Base-by-base conservation (phyloP, 2,329 filamentous ascomycete species). In the Fusarium stilboides region DNA sequence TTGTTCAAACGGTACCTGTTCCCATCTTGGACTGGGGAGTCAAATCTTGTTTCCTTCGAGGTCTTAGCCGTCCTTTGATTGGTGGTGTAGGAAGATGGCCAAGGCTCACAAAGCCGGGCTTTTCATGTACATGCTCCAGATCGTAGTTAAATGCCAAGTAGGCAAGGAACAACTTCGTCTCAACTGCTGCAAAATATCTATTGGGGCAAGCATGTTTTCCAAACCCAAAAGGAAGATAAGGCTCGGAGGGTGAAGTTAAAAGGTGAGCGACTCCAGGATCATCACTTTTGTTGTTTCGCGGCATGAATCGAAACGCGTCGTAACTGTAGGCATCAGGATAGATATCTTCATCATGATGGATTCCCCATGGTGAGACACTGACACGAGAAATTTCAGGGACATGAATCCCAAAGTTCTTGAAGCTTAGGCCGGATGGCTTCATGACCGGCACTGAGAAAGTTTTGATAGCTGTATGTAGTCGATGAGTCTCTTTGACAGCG, bases 401-500 rank as follows among this genome's bases (percentile, higher is more conserved):
- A 6, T 65, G 19, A 2, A 53, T 4, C 1, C 28, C 26, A 6
- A n/a, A 13, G 1, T 19, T 20, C 0, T 44, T n/a, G 1, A 53
- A n/a, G 8, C 6, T 12, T 0, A 33, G 3, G 1, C 62, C 62
- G 0, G 4, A 13, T 12, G 37, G 5, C 0, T 46, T 26, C 42
- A 65, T 59, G 12, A 53, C 53, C 2, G 59, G 53, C 0, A 49
- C 45, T 2, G 40, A 47, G 0, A 65, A 53, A 0, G 60, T 45
- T 6, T 65, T 40, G n/a, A 65, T 46, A 4, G 53, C 46, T 0
- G 42, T 40, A 0, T 59, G 19, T 0, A 65, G 24, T 10, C n/a
- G 17, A 13, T 49, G 42, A 20, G 40, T 31, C 39, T 65, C 26
- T 10, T 65, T 65, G 20, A 59, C 31, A 1, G 62, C 31, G 1